Conservation (phyloP, 2,329 filamentous ascomycete species). For the Epichloe uncinata region DNA sequence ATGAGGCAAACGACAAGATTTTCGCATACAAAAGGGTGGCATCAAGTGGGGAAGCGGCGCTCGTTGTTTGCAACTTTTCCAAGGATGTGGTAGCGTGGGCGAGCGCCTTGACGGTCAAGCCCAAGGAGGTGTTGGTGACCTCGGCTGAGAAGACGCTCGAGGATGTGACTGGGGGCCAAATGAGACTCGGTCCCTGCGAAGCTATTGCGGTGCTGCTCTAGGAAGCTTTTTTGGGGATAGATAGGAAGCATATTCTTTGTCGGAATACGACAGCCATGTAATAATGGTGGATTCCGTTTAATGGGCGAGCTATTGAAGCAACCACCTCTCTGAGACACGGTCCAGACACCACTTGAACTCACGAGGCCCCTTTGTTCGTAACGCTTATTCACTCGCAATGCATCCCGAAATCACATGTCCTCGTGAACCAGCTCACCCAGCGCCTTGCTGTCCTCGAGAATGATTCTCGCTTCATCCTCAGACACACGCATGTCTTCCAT, state of each 20-base stretch:
- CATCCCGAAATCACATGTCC: constrained; percentile 24
- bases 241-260: neutral
- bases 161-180: constrained; percentile 14
- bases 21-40: constrained; percentile 26
- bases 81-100: constrained; percentile 19
- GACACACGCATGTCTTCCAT: constrained; percentile 40
- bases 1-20: constrained; percentile 22
- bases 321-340: neutral
- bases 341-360: neutral
- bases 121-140: constrained; percentile 22
- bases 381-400: neutral
- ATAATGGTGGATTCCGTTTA: neutral
- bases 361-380: neutral
- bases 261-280: neutral
- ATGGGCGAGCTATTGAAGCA: neutral
- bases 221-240: neutral
- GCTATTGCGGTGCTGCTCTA: constrained; percentile 20
- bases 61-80: constrained; percentile 27
- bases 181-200: constrained; percentile 24
- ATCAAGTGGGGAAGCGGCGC: constrained; percentile 17
- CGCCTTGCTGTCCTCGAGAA: constrained; percentile 53
- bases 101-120: constrained; percentile 10
- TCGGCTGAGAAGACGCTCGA: constrained; percentile 16
- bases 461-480: constrained; percentile 30
- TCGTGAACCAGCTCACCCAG: constrained; percentile 57